Base-by-base conservation (phyloP, 805 yeast species). In the Grigorovia transvaalensis region DNA sequence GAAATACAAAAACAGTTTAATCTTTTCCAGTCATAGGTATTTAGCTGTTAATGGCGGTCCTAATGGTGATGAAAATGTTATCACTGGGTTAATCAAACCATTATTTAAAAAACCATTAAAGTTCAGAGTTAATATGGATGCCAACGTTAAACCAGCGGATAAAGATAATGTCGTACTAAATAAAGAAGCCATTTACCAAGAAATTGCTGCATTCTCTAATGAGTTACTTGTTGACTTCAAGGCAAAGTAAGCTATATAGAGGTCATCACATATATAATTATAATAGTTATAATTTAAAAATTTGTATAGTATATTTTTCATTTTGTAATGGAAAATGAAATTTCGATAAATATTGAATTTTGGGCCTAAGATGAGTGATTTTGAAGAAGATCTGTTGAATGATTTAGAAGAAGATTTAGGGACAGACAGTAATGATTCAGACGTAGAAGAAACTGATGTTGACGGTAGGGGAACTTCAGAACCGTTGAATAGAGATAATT, bases 71-170 rank as follows among this genome's bases (percentile, higher is more conserved):
- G 72, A 71, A 50, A 81, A 81, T 58, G 82, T 84, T 8, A 78
- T 91, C 48, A 78, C 90, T 20, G 97, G 97, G 1, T 69, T 93
- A 47, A 82, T 91, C 71, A 80, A 85, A 50, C 96, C 96, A 2
- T 67, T 76, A 4, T 75, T 77, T 42, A 67, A 78, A 54, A 70
- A 73, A 18, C 77, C 78, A 54, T 78, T 80, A 63, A 85, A 82
- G 66, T 89, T 88, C 71, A 82, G 84, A 59, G 96, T 85, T 20
- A 87, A 85, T 56, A 66, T 85, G 54, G 95, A 90, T 13, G 83
- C 80, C 60, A 83, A 88, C 59, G 75, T 83, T 52, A 75, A 77
- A 61, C 95, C 96, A 1, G 66, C 74, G 4, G 77, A 73, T 38
- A 67, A 74, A 5, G 79, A 74, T 51, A 68, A 67, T 44, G 83